Evolutionary conservation across 306 rosid genomes (phyloP).

Genomic region (Dicorynia guianensis): DNA sequence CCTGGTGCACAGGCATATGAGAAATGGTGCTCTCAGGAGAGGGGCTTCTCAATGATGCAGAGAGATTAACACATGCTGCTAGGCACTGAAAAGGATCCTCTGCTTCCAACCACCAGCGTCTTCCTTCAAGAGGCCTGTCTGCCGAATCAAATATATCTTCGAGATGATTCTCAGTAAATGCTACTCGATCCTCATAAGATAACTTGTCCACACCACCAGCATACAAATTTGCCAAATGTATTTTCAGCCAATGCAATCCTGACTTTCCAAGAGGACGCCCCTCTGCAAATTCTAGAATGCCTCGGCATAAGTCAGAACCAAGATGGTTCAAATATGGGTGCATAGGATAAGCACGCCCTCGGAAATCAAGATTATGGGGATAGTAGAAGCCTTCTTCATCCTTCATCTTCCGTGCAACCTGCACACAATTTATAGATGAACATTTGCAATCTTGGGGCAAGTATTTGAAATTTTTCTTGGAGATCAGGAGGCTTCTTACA

Average conservation of each 20-base stretch:
- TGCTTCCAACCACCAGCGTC: conserved; percentile 92
- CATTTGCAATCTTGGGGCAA: conserved; percentile 20
- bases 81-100: conserved; percentile 98
- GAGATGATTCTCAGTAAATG: conserved; percentile 75
- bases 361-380: conserved; percentile 96
- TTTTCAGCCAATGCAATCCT: conserved; percentile 93
- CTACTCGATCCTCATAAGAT: conserved; percentile 69
- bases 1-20: conserved; percentile 94
- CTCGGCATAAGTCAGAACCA: conserved; percentile 98
- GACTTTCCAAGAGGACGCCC: conserved; percentile 87
- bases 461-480: conserved; percentile 28
- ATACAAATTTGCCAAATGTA: conserved; percentile 93
- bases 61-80: conserved; percentile 84
- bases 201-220: conserved; percentile 93
- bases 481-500: conserved; percentile 65
- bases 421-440: conserved; percentile 33
- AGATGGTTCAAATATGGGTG: conserved; percentile 95
- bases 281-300: conserved; percentile 89
- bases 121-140: conserved; percentile 91
- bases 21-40: conserved; percentile 85
- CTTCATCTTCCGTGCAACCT: conserved; percentile 98
- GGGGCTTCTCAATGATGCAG: conserved; percentile 90
- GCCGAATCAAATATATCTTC: conserved; percentile 85
- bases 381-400: conserved; percentile 95
- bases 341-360: conserved; percentile 99